Evolutionary conservation across 164 flowering plant species (phyloP).

Genomic region (Aristolochia fimbriata): DNA sequence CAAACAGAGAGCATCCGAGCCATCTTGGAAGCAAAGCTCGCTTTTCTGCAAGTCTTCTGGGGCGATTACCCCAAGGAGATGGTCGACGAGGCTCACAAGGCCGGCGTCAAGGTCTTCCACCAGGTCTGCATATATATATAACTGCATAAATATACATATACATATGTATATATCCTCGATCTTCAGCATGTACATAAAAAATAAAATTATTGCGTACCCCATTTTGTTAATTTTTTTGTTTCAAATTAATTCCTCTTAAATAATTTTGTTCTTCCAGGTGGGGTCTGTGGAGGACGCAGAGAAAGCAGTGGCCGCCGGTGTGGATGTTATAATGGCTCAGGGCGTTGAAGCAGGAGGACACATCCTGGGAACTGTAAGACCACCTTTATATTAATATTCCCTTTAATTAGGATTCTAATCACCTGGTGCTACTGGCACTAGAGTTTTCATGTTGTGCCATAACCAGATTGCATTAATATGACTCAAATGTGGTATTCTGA

Average conservation of each 20-base stretch:
- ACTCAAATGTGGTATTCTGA: no score
- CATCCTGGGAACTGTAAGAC: conserved; percentile 18
- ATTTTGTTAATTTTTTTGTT: no score
- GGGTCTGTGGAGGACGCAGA: conserved; percentile 22
- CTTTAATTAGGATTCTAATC: background rate
- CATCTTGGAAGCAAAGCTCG: conserved; percentile 21
- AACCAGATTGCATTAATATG: no score
- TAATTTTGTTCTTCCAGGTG: conserved; percentile 7
- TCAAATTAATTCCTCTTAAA: no score
- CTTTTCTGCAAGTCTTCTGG: conserved; percentile 22
- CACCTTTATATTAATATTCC: no score
- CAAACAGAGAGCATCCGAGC: conserved; percentile 13
- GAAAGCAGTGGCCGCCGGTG: conserved; percentile 22
- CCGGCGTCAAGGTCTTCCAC: conserved; percentile 21
- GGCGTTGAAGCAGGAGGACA: conserved; percentile 26
- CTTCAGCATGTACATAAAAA: no score
- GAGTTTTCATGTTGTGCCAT: no score
- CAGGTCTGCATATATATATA: conserved; percentile 8
- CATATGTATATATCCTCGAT: no score
- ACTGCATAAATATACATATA: no score
- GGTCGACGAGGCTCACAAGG: conserved; percentile 30
- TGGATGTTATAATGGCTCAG: conserved; percentile 22
- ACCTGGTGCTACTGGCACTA: no score
- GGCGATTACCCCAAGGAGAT: conserved; percentile 24
- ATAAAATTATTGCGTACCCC: no score